A percentile compares a stretch with the other conserved stretches of the same genome.
Conservation (phyloP, 805 yeast genomes). For the Ogataea degrootiae region DNA sequence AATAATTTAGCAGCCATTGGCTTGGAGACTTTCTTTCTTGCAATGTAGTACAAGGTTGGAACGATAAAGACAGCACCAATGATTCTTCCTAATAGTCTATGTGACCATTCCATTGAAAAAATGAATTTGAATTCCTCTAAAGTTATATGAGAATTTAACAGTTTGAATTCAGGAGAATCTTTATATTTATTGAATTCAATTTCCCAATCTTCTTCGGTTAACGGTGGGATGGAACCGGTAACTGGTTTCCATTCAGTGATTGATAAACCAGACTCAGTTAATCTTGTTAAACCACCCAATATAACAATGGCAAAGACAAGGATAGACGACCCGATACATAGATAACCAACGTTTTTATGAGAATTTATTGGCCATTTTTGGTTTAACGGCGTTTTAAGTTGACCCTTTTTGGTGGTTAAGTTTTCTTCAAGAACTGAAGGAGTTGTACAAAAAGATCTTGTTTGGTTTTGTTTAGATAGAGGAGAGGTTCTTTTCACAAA, state of each 20-base stretch:
- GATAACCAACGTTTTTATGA: slow-evolving; percentile 67
- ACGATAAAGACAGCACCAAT: slow-evolving; percentile 79
- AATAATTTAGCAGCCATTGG: slow-evolving; percentile 64
- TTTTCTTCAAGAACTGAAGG: not conserved
- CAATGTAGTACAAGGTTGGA: slow-evolving; percentile 82
- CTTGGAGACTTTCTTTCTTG: slow-evolving; percentile 57
- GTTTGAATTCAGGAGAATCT: slow-evolving; percentile 85
- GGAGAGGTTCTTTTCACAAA: no score
- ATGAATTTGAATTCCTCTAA: slow-evolving; percentile 93
- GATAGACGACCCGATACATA: slow-evolving; percentile 84
- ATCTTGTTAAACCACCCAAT: slow-evolving; percentile 92
- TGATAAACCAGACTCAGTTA: slow-evolving; percentile 92
- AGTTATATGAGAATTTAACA: slow-evolving; percentile 81
- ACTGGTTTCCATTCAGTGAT: slow-evolving; percentile 99
- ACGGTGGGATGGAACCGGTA: slow-evolving; percentile 91
- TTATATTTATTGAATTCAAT: slow-evolving; percentile 76
- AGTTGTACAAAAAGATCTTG: slow-evolving; percentile 14
- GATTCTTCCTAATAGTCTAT: slow-evolving; percentile 85
- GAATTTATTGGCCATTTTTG: slow-evolving; percentile 39
- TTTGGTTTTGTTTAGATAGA: slow-evolving; percentile 2
- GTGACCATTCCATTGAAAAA: slow-evolving; percentile 97
- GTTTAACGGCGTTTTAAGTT: not conserved
- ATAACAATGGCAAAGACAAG: slow-evolving; percentile 92
- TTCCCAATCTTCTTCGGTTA: slow-evolving; percentile 77
- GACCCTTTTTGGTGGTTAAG: no score